Evolutionary conservation across 2,329 filamentous ascomycete genomes (phyloP), one percentile per base, ranked within the genome.

Genomic region (Kalmusia sp.): DNA sequence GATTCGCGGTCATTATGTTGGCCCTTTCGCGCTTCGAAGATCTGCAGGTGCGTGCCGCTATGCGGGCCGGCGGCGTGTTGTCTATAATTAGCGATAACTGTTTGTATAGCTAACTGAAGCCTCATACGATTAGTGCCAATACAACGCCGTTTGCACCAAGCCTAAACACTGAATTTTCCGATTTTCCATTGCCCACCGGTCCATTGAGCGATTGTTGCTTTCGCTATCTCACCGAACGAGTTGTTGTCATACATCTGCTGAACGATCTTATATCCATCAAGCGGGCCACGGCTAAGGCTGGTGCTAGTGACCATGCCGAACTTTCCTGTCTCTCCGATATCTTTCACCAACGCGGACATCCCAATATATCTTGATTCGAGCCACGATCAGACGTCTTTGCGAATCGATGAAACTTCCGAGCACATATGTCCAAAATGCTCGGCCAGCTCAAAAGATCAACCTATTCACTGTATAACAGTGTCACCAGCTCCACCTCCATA

Each of bases 381-480:
- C 17, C 35, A 49, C n/a, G 25, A 27, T 33, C 25, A n/a, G 12
- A 41, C 15, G 8, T 25, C 27, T 24, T 34, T 17, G 15, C n/a
- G 21, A 39, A 12, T 22, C 17, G 27, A 40, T 3, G 22, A 51
- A n/a, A 2, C 8, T 22, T 12, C 47, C 19, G 40, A 51, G 21
- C 25, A 51, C 21, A 51, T 54, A 15, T 54, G 47, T 43, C 52
- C 52, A 9, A 54, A 40, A 37, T 54, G 52, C 34, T 47, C 33
- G 21, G 35, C 52, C 5, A 54, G 38, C 30, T 51, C 48, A 28
- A 55, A 21, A 34, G 28, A 55, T 17, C 41, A 44, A 35, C 41
- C 52, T 9, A 55, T 55, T 25, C 48, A 55, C 48, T 55, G 52
- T 27, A 44, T 51, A 39, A 48, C 48, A 25, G 43, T 45, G 9